Base-by-base conservation (phyloP, 257 asterid species). In the Striga asiatica region DNA sequence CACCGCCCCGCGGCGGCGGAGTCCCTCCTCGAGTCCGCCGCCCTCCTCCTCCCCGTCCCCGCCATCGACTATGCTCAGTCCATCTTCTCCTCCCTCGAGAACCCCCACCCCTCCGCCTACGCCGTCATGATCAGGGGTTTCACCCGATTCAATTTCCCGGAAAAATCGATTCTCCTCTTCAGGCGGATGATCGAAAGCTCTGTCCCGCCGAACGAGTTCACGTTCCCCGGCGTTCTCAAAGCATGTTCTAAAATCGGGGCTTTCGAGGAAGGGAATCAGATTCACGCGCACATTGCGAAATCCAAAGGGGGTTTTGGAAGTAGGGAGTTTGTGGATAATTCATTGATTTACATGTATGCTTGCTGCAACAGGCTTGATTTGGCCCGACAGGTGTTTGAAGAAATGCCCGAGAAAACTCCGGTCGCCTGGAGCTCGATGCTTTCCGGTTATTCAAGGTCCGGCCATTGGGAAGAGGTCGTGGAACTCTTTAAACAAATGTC, bases 1-100 rank as follows among this genome's bases (percentile, higher is more conserved):
- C 75, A 69, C 61, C 65, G 58, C 66, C 77, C 77, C 11, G 22
- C 68, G 10, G 66, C 53, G 39, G 73, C 74, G 32, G 75, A 72
- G 70, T 71, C 78, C 12, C 72, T 72, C 52, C 81, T 78, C 46
- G 79, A 74, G 63, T 63, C 84, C 14, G 75, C 73, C 4, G 66
- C 79, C 2, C 71, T 69, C 35, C 73, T 72, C 70, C 73, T 78
- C 59, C 66, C 71, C 4, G 56, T 50, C 27, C 61, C 77, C 55
- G 13, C 62, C 31, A 57, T 77, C 49, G 64, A 74, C 25, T 78
- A 78, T 29, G 81, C 81, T 13, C 43, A 57, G 39, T 68, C 75
- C n/a, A 74, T 74, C 48, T 77, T 74, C 22, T 6, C 46, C 21
- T 19, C 52, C 9, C 75, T 74, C 13, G 80, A 71, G 22, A 28